A percentile compares a stretch with the other conserved stretches of the same genome.
Evolutionary conservation across 1,284 basidiomycete species (phyloP).

Genomic region (Bjerkandera adusta): DNA sequence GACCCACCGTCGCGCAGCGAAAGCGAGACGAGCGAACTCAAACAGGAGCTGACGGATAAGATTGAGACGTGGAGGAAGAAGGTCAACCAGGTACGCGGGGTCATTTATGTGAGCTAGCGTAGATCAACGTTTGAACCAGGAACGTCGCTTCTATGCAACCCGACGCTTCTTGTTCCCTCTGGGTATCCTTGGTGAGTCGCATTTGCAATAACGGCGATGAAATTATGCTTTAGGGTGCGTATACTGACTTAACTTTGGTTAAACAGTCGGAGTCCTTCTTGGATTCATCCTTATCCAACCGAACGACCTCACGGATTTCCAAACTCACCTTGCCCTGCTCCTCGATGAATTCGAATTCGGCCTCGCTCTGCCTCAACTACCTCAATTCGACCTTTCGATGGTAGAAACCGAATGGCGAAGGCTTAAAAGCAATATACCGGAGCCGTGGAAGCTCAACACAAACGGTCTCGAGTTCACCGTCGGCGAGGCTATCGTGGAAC

Average conservation of each 20-base stretch:
- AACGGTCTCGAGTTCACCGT: slow-evolving; percentile 85
- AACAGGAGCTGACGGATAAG: slow-evolving; percentile 15
- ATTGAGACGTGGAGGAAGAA: slow-evolving; percentile 14
- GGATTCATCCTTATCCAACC: slow-evolving; percentile 63
- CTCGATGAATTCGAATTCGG: slow-evolving; percentile 47
- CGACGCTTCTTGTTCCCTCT: slow-evolving; percentile 46
- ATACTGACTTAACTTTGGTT: neutral
- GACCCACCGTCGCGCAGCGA: slow-evolving; percentile 2
- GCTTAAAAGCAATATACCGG: slow-evolving; percentile 64
- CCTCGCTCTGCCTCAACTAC: slow-evolving; percentile 55
- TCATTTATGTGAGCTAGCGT: neutral
- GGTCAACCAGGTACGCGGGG: slow-evolving; percentile 9
- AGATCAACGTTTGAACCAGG: neutral
- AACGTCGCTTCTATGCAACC: slow-evolving; percentile 31
- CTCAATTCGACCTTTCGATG: slow-evolving; percentile 54
- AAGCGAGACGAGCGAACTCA: slow-evolving; percentile 10
- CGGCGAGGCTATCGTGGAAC: slow-evolving; percentile 67
- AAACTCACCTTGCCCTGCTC: slow-evolving; percentile 37
- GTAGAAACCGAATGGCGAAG: slow-evolving; percentile 69
- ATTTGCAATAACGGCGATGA: too few species aligned
- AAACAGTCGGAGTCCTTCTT: slow-evolving; percentile 59
- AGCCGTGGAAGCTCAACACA: slow-evolving; percentile 78
- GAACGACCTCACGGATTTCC: slow-evolving; percentile 50
- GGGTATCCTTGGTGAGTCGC: slow-evolving; percentile 42
- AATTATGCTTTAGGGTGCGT: neutral